These are phyloP conservation scores for Aegilops tauschii DNA, from an alignment of 176 grass and related monocot species.

Conservation along the genomic window DNA sequence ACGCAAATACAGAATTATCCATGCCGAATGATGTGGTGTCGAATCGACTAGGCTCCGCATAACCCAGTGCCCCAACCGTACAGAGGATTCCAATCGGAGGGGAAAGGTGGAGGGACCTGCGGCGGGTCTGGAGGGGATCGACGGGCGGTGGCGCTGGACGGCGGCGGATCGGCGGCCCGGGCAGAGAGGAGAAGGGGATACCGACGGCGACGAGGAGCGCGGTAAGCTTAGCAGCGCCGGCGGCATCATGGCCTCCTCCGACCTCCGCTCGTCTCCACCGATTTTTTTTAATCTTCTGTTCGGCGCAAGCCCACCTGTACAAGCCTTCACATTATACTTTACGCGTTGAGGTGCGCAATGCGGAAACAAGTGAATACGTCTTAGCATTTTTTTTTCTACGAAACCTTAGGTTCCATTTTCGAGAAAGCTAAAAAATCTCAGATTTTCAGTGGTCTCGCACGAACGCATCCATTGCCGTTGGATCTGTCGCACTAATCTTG, in stretches of 20 bases:
- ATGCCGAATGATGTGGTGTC: background rate
- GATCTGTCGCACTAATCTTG: too few species aligned
- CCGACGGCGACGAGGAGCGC: slow-evolving; percentile 20
- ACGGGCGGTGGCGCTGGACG: background rate
- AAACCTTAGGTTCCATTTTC: too few species aligned
- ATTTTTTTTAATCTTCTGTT: slow-evolving; percentile 32
- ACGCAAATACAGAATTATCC: background rate
- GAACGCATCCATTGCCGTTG: too few species aligned
- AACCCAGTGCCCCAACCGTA: background rate
- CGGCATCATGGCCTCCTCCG: slow-evolving; percentile 24
- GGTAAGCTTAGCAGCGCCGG: slow-evolving; percentile 27
- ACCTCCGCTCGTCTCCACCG: slow-evolving; percentile 8
- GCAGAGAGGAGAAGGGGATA: slow-evolving; percentile 8
- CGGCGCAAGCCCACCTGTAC: background rate
- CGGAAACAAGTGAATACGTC: accelerated
- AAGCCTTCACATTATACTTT: background rate
- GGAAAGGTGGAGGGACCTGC: slow-evolving; percentile 6
- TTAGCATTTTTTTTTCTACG: background rate
- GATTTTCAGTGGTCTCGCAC: too few species aligned
- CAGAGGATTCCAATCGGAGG: background rate
- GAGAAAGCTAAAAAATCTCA: too few species aligned
- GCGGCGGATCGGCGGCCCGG: background rate
- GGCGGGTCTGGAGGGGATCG: slow-evolving; percentile 16
- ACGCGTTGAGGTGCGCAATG: background rate
- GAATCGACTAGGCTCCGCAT: background rate